These are phyloP conservation scores for Panicum hallii DNA, from an alignment of 202 grass and related monocot species.

Conservation along the genomic window DNA sequence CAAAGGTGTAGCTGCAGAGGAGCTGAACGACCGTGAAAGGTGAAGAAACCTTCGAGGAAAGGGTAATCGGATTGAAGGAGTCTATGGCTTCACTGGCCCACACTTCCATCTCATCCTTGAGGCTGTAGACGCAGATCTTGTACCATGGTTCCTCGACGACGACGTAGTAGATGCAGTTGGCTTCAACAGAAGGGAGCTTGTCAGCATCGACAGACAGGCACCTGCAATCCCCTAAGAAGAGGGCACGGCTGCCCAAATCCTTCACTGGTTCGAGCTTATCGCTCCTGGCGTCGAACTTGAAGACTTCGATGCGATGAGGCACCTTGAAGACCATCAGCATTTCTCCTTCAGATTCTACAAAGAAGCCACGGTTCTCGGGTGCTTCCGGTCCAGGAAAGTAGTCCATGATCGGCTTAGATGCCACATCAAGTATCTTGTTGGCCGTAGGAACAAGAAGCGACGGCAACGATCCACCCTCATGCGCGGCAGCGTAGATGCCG, in stretches of 20 bases:
- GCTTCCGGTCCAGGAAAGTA: background rate
- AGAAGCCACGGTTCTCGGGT: background rate
- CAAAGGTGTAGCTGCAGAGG: background rate
- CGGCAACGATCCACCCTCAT: background rate
- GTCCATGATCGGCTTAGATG: background rate
- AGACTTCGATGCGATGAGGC: background rate
- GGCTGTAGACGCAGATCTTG: background rate
- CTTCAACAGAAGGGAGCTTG: background rate
- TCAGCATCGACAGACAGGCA: background rate
- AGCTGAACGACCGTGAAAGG: background rate
- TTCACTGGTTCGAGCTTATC: background rate
- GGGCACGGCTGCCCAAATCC: background rate
- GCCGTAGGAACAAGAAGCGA: background rate
- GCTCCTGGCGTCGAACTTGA: background rate
- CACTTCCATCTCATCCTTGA: background rate
- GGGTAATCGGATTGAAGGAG: background rate
- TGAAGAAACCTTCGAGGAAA: background rate
- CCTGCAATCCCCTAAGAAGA: background rate
- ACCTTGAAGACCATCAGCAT: background rate
- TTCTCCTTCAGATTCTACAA: background rate
- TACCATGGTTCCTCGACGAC: fast-evolving
- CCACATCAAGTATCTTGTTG: background rate
- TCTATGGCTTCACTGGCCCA: background rate
- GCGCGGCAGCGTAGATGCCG: background rate
- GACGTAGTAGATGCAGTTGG: slow-evolving; percentile 6